These are phyloP conservation scores for Phytophthora syringae DNA, from an alignment of 352 stramenopile genomes.

Conservation along the genomic window DNA sequence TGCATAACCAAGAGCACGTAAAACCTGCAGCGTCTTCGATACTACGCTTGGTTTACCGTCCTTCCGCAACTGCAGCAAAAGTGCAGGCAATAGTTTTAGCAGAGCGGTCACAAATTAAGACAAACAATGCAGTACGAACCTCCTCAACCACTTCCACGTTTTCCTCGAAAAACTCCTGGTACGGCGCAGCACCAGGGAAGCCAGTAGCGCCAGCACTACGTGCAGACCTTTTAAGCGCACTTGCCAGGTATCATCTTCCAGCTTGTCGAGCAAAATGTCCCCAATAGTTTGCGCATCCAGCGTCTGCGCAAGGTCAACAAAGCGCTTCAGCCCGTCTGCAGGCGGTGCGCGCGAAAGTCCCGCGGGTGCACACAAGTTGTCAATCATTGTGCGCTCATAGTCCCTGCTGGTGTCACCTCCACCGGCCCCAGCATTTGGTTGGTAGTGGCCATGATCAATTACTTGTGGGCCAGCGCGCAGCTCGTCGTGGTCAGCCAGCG, in stretches of 20 bases:
- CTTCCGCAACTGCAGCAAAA: slow-evolving; percentile 56
- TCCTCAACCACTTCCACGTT: slow-evolving; percentile 86
- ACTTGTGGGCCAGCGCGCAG: slow-evolving; percentile 66
- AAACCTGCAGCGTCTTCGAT: slow-evolving; percentile 75
- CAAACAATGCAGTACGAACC: slow-evolving; percentile 28
- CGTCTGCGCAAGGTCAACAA: slow-evolving; percentile 88
- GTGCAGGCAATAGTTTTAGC: background rate
- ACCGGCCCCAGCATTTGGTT: slow-evolving; percentile 67
- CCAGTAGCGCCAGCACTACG: slow-evolving; percentile 79
- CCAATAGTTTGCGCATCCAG: slow-evolving; percentile 86
- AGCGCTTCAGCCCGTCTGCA: slow-evolving; percentile 79
- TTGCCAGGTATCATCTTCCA: slow-evolving; percentile 87
- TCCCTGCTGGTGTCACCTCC: slow-evolving; percentile 82
- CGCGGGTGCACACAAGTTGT: slow-evolving; percentile 79
- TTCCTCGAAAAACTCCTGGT: slow-evolving; percentile 85
- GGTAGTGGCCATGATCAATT: slow-evolving; percentile 79
- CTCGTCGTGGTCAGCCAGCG: slow-evolving; percentile 86
- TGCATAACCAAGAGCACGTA: slow-evolving; percentile 69
- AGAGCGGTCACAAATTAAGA: background rate
- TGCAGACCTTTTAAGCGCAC: slow-evolving; percentile 84
- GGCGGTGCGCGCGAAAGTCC: slow-evolving; percentile 79
- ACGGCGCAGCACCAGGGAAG: slow-evolving; percentile 69
- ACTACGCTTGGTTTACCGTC: slow-evolving; percentile 84
- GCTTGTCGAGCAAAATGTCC: slow-evolving; percentile 87
- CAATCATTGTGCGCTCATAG: slow-evolving; percentile 88